Base-by-base conservation (phyloP, 108 stramenopile species). In the Schizochytrium sp. region DNA sequence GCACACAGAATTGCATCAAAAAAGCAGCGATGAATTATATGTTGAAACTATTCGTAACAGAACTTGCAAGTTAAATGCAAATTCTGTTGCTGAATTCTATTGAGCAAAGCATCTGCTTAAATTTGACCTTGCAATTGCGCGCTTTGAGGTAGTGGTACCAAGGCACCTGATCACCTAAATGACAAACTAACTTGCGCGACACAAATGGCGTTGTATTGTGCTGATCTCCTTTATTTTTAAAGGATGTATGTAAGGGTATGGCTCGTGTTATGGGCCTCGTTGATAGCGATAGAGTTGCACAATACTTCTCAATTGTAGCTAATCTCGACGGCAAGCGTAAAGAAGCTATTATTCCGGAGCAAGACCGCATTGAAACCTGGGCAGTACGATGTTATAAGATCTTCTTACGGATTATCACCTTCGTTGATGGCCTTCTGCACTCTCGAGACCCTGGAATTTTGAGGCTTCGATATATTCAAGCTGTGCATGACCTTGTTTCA, bases 181-280 rank as follows among this genome's bases (percentile, higher is more conserved):
- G 64, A 69, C 42, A 38, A 69, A 15, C 64, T 69, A 2, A 69
- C 64, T 12, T 38, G 17, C 57, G 57, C 57, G 57, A 17, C 17
- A 60, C 28, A 60, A 60, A 60, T 17, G 28, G 28, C 28, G 28
- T 28, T 28, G 28, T 28, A 28, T 28, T 28, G 28, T 28, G 28
- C 28, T 28, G 28, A 28, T 28, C 28, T 28, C 28, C 28, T 44
- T 69, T 15, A 1, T 38, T 44, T 38, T 2, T 69, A 15, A 38
- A 69, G 64, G 64, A 69, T 69, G 64, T 44, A 8, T 69, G 64
- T 44, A 44, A 69, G 28, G 64, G 42, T 44, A 69, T 69, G 64
- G 15, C 42, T 44, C 12, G 64, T 0, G 64, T 44, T 8, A 38
- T 69, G 10, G 64, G 64, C 64, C 64, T 69, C 42, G 5, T 69